Evolutionary conservation across 192 early-diverging fungal species (phyloP).

Genomic region (Entophlyctis luteolus): DNA sequence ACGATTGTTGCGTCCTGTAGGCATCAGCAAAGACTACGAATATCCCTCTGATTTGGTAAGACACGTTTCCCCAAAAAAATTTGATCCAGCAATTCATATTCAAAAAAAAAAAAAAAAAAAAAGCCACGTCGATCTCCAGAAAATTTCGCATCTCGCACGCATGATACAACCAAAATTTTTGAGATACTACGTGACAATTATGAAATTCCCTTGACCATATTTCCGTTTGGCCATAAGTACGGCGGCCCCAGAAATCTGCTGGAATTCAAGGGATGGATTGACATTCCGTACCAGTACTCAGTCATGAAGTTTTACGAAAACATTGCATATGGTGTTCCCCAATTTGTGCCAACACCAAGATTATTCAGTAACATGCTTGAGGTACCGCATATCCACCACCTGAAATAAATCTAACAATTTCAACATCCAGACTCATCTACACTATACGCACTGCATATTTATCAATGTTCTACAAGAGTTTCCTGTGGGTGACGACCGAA

Average conservation of each 20-base stretch:
- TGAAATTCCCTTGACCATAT: constrained; percentile 6
- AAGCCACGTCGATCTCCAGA: not conserved
- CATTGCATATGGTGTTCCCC: constrained; percentile 15
- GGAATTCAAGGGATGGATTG: constrained; percentile 18
- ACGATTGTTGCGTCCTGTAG: not conserved
- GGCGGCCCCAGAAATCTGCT: constrained; percentile 16
- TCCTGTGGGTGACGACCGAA: not conserved
- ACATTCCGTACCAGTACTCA: constrained; percentile 26
- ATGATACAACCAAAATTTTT: constrained; percentile 1
- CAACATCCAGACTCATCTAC: not conserved
- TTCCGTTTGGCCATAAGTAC: constrained; percentile 19
- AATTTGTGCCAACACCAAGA: constrained; percentile 3
- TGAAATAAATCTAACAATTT: too few relatives aligned
- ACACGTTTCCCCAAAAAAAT: too few relatives aligned
- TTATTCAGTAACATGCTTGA: constrained; percentile 1
- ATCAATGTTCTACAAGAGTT: constrained; percentile 2
- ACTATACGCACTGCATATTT: constrained; percentile 18
- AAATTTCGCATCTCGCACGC: not conserved
- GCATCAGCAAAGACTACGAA: not conserved
- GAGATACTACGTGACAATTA: not conserved
- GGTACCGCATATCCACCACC: not conserved
- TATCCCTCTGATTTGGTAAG: constrained; percentile 14
- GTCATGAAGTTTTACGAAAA: constrained; percentile 31
- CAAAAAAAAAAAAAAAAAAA: not conserved
- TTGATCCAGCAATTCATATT: too few relatives aligned